A percentile compares a stretch with the other conserved stretches of the same genome.
These are phyloP conservation scores for Linnemannia exigua DNA, from an alignment of 192 early-diverging fungal genomes.

Conservation along the genomic window DNA sequence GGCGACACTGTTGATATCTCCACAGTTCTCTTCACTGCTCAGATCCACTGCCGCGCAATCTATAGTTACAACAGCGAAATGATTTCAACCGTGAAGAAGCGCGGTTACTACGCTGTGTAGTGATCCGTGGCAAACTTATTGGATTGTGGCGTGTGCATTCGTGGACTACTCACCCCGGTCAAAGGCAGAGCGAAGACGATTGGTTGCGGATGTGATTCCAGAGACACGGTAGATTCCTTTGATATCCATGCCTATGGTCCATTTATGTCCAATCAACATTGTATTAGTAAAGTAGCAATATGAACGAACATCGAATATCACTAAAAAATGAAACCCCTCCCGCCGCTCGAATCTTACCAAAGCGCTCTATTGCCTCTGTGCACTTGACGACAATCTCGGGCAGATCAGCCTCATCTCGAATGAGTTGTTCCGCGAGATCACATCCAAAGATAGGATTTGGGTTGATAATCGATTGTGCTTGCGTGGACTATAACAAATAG, in stretches of 20 bases:
- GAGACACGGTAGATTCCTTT: slow-evolving; percentile 93
- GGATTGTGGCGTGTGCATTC: too few relatives aligned
- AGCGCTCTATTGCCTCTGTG: slow-evolving; percentile 85
- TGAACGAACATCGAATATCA: too few relatives aligned
- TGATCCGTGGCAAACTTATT: neutral
- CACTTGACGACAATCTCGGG: slow-evolving; percentile 88
- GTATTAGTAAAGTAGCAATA: too few relatives aligned
- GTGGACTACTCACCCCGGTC: slow-evolving; percentile 80
- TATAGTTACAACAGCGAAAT: neutral
- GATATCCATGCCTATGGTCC: slow-evolving; percentile 69
- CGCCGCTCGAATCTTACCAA: slow-evolving; percentile 53
- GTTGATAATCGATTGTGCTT: slow-evolving; percentile 73
- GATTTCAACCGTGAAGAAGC: too few relatives aligned
- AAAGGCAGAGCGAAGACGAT: slow-evolving; percentile 78
- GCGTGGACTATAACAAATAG: slow-evolving; percentile 55
- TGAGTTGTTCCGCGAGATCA: slow-evolving; percentile 76
- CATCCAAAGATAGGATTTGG: slow-evolving; percentile 88
- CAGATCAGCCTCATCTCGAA: slow-evolving; percentile 78
- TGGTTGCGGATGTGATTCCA: slow-evolving; percentile 82
- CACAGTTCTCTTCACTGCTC: slow-evolving; percentile 66
- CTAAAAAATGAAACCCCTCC: too few relatives aligned
- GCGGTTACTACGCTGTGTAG: neutral
- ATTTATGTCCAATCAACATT: too few relatives aligned
- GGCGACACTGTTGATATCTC: slow-evolving; percentile 88
- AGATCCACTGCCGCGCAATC: slow-evolving; percentile 79